Evolutionary conservation across 495 filamentous ascomycete genomes (phyloP), one percentile per base, ranked within the genome.

Genomic region (Penicillium salamii): DNA sequence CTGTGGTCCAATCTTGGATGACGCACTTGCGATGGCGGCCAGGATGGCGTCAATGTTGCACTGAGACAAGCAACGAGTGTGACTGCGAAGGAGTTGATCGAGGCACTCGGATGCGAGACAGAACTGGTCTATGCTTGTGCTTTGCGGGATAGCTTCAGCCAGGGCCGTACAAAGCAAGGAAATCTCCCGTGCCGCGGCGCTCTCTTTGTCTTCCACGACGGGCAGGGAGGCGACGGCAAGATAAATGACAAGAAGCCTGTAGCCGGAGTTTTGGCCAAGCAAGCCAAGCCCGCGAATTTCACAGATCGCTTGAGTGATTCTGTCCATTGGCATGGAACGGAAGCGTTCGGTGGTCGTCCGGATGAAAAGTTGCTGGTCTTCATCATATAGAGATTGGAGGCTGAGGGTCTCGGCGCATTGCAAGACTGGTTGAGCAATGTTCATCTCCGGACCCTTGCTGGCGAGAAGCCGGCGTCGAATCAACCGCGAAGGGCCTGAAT

Each of bases 1-100:
- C 15, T 42, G 55, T 7, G 71, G 68, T 29, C 70, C 69, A 3
- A 60, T 53, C 15, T 65, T 68, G 14, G 77, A 80, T 50, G 79
- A 77, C 36, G 79, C 65, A 17, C 72, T 66, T 4, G 79, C 69
- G 39, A 89, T 80, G 24, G 72, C 73, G 28, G 76, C 70, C 43
- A 90, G 65, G 15, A 82, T 77, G 31, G 65, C 70, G 46, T 90
- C 88, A 51, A 90, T 80, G 61, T 87, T 87, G 70, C 78, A 86
- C 57, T 90, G 87, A 0, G 76, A 74, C 52, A 90, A 78, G 23
- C 74, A 68, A 20, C 72, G 76, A 14, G 70, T 57, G 53, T 80
- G 67, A 17, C 42, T 75, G 55, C 79, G 80, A 21, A 89, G 75
- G 20, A 87, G 71, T n/a, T 80, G 59, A 23, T 75, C 58, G 42